A percentile compares a stretch with the other conserved stretches of the same genome.
phyloP scores from a whole-genome alignment of 306 rosid species.

The Pueraria montana region DNA sequence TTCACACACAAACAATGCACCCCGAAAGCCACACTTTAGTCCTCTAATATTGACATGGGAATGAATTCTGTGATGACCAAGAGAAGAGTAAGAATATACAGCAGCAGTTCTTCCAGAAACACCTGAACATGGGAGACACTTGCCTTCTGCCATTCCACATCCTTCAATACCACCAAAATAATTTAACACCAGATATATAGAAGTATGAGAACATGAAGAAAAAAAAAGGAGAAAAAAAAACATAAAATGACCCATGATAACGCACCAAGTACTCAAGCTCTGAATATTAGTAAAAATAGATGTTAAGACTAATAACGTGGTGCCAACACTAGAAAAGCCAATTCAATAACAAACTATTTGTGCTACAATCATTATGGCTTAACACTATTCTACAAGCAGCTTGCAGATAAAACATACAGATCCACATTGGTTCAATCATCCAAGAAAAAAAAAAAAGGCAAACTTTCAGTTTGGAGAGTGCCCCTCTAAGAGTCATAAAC shows the following conservation, averaged over 20 bases:
- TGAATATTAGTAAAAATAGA: conserved; percentile 5
- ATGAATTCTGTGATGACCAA: conserved; percentile 49
- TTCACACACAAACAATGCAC: conserved; percentile 68
- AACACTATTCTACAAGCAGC: conserved; percentile 3
- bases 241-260: conserved; percentile 7
- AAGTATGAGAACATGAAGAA: not conserved
- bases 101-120: conserved; percentile 66
- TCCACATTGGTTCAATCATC: conserved; percentile 34
- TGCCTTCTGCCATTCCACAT: conserved; percentile 69
- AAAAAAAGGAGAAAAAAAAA: not conserved
- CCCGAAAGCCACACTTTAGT: conserved; percentile 53
- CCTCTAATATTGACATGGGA: conserved; percentile 63
- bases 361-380: conserved; percentile 25
- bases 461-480: not conserved
- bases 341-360: conserved; percentile 20
- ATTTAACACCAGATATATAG: conserved; percentile 13
- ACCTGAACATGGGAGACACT: conserved; percentile 72
- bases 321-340: conserved; percentile 24
- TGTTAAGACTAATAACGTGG: not conserved
- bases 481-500: conserved; percentile 1
- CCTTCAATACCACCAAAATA: conserved; percentile 55
- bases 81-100: conserved; percentile 61
- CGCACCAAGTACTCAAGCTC: not conserved
- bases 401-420: conserved; percentile 18
- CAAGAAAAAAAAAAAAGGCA: not conserved